These are phyloP conservation scores for Priceomyces medius DNA, from an alignment of 805 yeast species.

Conservation along the genomic window DNA sequence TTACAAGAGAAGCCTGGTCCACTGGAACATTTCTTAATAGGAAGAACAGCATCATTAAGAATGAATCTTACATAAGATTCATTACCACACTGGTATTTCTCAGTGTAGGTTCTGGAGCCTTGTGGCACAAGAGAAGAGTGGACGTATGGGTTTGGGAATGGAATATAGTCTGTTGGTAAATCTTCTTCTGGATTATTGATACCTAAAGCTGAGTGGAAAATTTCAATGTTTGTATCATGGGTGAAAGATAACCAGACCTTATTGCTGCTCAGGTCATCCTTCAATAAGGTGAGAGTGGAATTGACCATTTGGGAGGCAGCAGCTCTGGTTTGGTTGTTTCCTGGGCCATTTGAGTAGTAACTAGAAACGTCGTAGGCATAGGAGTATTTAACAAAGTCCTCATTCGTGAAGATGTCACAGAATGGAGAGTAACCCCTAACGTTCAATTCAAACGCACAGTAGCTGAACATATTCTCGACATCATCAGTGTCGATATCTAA, in stretches of 20 bases:
- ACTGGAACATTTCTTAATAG: conserved; percentile 29
- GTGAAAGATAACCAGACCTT: conserved; percentile 69
- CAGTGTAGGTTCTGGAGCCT: conserved; percentile 40
- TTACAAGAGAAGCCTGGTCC: conserved; percentile 47
- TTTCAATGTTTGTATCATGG: conserved; percentile 69
- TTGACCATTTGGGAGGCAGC: conserved; percentile 59
- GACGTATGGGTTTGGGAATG: conserved; percentile 48
- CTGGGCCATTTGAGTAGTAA: conserved; percentile 65
- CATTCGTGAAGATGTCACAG: conserved; percentile 65
- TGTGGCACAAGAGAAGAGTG: conserved; percentile 40
- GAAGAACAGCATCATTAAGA: conserved; percentile 41
- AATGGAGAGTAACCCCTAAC: conserved; percentile 65
- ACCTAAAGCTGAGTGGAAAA: conserved; percentile 65
- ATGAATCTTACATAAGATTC: conserved; percentile 37
- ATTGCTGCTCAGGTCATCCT: conserved; percentile 40
- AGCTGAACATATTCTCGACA: conserved; percentile 50
- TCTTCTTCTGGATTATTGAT: conserved; percentile 43
- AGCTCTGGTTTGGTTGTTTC: conserved; percentile 54
- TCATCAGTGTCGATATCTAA: conserved; percentile 52
- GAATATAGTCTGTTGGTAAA: conserved; percentile 46
- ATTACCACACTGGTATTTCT: conserved; percentile 31
- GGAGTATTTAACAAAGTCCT: conserved; percentile 62
- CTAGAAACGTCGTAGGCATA: conserved; percentile 58
- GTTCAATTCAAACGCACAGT: conserved; percentile 77
- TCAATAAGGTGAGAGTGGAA: conserved; percentile 49